phyloP scores from a whole-genome alignment of 306 rosid species.

The Medicago ruthenica region DNA sequence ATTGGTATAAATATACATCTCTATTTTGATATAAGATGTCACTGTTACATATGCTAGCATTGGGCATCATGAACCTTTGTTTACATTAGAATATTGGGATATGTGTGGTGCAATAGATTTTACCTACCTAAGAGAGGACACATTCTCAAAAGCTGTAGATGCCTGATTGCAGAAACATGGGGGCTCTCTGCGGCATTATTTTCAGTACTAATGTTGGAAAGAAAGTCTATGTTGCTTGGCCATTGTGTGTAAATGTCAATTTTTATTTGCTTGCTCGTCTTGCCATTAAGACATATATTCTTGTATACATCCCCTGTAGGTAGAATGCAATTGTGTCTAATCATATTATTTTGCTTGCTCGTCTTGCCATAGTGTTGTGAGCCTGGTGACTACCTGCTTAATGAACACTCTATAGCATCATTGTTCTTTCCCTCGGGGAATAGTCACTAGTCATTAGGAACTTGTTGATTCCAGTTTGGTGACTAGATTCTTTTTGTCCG shows the following conservation, averaged over 20 bases:
- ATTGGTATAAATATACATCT: neutral
- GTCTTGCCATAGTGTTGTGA: neutral
- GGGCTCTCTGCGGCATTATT: neutral
- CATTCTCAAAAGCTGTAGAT: neutral
- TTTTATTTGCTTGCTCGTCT: neutral
- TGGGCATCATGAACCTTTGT: neutral
- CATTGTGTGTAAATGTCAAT: constrained; percentile 5
- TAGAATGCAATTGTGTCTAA: neutral
- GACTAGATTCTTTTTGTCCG: neutral
- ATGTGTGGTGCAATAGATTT: neutral
- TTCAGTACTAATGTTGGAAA: neutral
- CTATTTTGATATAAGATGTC: constrained; percentile 1
- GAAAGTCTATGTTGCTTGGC: neutral
- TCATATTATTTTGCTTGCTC: neutral
- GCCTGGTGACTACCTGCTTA: neutral
- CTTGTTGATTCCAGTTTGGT: constrained; percentile 8
- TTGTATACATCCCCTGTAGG: neutral
- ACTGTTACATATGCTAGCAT: neutral
- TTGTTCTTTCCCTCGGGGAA: neutral
- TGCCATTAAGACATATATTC: constrained; percentile 2
- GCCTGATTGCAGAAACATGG: neutral
- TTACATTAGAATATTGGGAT: neutral
- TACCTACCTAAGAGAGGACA: neutral
- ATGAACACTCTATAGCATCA: neutral
- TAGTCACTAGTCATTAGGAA: neutral